Evolutionary conservation across 2,329 filamentous ascomycete genomes (phyloP).

Genomic region (Aureobasidium musti): DNA sequence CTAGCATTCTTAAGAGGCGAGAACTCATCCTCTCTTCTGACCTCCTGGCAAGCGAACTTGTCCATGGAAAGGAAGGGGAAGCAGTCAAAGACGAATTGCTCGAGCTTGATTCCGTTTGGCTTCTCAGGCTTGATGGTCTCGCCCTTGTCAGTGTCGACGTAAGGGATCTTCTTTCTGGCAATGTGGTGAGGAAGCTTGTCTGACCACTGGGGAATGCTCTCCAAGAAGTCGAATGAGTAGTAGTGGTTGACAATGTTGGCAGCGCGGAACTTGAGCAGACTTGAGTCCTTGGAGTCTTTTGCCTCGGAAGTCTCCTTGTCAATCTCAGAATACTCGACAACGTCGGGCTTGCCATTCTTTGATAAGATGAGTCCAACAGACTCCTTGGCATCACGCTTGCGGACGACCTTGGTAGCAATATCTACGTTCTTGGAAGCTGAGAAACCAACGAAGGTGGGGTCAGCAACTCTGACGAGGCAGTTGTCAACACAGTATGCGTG

Average conservation of each 20-base stretch:
- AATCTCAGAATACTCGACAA: slow-evolving; percentile 99
- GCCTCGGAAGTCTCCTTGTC: slow-evolving; percentile 86
- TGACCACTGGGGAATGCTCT: slow-evolving; percentile 83
- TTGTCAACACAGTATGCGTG: slow-evolving; percentile 99
- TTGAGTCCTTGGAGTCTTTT: slow-evolving; percentile 75
- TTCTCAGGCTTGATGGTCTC: slow-evolving; percentile 86
- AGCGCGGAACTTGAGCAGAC: slow-evolving; percentile 89
- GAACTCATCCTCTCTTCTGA: slow-evolving; percentile 96
- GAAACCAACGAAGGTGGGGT: slow-evolving; percentile 94
- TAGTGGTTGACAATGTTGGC: slow-evolving; percentile 99
- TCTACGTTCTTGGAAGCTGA: slow-evolving; percentile 84
- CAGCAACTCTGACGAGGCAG: slow-evolving; percentile 97
- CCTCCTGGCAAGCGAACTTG: slow-evolving; percentile 95
- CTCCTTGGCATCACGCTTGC: slow-evolving; percentile 95
- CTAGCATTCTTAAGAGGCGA: slow-evolving; percentile 91
- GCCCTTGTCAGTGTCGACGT: slow-evolving; percentile 67
- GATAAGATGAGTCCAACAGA: slow-evolving; percentile 91
- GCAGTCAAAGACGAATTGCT: slow-evolving; percentile 99
- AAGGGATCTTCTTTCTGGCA: slow-evolving; percentile 97
- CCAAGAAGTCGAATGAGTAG: slow-evolving; percentile 92
- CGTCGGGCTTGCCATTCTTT: slow-evolving; percentile 94
- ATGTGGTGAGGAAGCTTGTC: slow-evolving; percentile 91
- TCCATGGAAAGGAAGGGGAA: slow-evolving; percentile 84
- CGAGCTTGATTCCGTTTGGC: slow-evolving; percentile 97
- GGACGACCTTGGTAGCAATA: slow-evolving; percentile 98